Evolutionary conservation across 2,329 filamentous ascomycete species (phyloP).

Genomic region (Alternaria arbusti): DNA sequence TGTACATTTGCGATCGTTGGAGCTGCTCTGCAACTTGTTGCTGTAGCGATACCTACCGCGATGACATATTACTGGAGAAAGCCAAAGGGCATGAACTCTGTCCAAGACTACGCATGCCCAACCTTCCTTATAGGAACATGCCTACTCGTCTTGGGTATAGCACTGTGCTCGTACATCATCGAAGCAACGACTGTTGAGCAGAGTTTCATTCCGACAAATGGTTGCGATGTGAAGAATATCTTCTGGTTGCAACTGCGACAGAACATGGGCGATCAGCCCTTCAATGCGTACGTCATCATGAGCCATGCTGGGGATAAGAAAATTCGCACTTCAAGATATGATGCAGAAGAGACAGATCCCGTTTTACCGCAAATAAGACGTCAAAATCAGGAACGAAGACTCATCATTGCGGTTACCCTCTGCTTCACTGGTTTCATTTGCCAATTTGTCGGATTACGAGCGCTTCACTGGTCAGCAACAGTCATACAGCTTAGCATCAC

Average conservation of each 20-base stretch:
- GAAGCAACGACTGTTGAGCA: neutral
- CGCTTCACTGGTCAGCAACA: slow-evolving; percentile 10
- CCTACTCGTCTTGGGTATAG: neutral
- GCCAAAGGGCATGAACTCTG: accelerated
- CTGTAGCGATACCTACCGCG: neutral
- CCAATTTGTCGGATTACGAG: slow-evolving; percentile 19
- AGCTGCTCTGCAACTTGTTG: neutral
- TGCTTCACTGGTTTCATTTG: neutral
- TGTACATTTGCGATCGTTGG: neutral
- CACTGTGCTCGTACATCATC: neutral
- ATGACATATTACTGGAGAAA: neutral
- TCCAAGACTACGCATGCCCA: neutral
- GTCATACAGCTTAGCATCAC: slow-evolving; percentile 13
- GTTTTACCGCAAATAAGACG: too few species aligned
- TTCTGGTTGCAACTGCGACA: neutral
- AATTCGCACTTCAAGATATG: too few species aligned
- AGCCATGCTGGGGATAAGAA: too few species aligned
- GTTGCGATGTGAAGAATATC: accelerated
- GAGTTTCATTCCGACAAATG: accelerated
- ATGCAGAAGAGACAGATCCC: neutral
- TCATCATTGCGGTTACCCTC: neutral
- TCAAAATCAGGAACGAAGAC: too few species aligned
- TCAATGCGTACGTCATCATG: neutral
- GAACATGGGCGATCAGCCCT: neutral
- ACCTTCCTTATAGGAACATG: neutral